Evolutionary conservation across 2,329 filamentous ascomycete genomes (phyloP).

Genomic region (Phialophora expanda): DNA sequence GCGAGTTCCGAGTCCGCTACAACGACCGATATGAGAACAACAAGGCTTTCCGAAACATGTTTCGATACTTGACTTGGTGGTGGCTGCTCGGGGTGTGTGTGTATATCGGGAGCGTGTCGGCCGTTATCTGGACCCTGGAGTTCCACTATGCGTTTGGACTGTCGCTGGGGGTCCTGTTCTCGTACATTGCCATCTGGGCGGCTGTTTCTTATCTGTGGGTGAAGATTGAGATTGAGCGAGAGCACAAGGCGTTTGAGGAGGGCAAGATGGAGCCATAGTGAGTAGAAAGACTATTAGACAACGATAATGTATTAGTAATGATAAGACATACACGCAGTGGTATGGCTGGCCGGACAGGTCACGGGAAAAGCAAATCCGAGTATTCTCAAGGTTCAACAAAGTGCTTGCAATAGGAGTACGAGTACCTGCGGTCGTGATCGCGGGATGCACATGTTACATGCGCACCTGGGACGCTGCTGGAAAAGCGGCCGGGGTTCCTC

Average conservation of each 20-base stretch:
- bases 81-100: constrained; percentile 27
- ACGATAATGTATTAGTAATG: not conserved
- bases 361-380: not conserved
- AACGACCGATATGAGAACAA: constrained; percentile 30
- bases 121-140: constrained; percentile 29
- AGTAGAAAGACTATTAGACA: not conserved
- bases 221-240: constrained; percentile 31
- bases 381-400: not conserved
- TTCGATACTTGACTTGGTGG: constrained; percentile 27
- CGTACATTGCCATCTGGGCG: constrained; percentile 30
- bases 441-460: too few species aligned
- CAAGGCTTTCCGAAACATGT: constrained; percentile 26
- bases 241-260: constrained; percentile 26
- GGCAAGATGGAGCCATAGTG: constrained; percentile 7
- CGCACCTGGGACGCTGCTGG: not conserved
- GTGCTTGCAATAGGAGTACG: too few species aligned
- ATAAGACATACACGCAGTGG: not conserved
- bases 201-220: constrained; percentile 31
- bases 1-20: constrained; percentile 28
- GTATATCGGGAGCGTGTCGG: constrained; percentile 30
- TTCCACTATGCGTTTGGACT: constrained; percentile 31
- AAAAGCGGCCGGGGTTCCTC: not conserved
- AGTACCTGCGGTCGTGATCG: not conserved
- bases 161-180: constrained; percentile 27
- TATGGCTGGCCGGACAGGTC: not conserved